Percentiles rank a stretch among this genome's conserved stretches.
These are phyloP conservation scores for Oxytropis ochrocephala DNA, from an alignment of 306 rosid species.

Conservation along the genomic window DNA sequence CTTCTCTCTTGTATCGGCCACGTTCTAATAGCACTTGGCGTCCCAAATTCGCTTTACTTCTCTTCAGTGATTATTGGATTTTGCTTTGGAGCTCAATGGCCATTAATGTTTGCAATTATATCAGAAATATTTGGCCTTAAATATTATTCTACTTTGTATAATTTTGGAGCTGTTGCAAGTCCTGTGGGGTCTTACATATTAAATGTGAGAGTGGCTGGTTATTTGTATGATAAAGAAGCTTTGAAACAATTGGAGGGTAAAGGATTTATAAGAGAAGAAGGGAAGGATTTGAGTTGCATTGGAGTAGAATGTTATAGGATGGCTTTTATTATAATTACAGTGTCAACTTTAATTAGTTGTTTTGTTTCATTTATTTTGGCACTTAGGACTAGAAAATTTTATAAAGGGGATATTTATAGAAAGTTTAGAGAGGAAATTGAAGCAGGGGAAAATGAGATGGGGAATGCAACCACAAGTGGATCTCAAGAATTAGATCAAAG, in stretches of 20 bases:
- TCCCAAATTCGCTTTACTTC: conserved; percentile 47
- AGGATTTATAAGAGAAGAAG: conserved; percentile 26
- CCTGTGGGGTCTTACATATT: conserved; percentile 61
- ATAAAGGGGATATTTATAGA: conserved; percentile 40
- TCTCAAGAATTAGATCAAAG: not conserved
- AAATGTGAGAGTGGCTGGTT: conserved; percentile 56
- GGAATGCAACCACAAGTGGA: not conserved
- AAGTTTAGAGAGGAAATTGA: conserved; percentile 41
- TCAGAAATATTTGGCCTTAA: conserved; percentile 69
- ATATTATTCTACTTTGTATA: conserved; percentile 59
- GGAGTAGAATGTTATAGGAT: conserved; percentile 47
- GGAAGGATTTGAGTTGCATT: conserved; percentile 40
- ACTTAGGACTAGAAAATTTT: conserved; percentile 53
- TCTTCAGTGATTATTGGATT: conserved; percentile 59
- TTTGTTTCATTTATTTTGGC: conserved; percentile 46
- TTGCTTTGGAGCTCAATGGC: conserved; percentile 72
- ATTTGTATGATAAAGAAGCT: conserved; percentile 56
- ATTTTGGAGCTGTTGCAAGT: conserved; percentile 45
- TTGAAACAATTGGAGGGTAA: conserved; percentile 34
- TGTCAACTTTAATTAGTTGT: conserved; percentile 35
- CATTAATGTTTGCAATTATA: conserved; percentile 56
- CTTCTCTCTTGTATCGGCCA: conserved; percentile 56
- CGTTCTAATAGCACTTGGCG: conserved; percentile 46
- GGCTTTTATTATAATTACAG: conserved; percentile 52
- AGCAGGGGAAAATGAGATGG: conserved; percentile 6